Base-by-base conservation (phyloP, 371 early-diverging fungal species). In the Apophysomyces sp. region DNA sequence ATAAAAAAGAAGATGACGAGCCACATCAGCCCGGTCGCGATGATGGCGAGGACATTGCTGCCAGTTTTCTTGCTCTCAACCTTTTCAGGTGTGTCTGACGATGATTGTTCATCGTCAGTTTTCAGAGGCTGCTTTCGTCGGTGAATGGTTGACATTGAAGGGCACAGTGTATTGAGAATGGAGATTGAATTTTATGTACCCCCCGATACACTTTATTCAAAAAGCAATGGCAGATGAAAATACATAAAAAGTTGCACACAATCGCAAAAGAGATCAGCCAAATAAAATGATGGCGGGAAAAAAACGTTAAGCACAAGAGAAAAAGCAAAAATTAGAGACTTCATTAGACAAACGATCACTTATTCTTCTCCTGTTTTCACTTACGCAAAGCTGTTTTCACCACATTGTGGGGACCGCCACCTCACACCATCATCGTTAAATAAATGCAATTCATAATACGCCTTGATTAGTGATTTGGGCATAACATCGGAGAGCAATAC, bases 1-100 rank as follows among this genome's bases (percentile, higher is more conserved):
- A 84, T 53, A 65, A 88, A 83, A 67, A 84, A 80, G 39, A 86
- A 65, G 28, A 83, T 41, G 30, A 85, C 29, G 13, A 30, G 12
- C 81, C 81, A 81, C 1, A 63, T 27, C 15, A 78, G 16, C 2
- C 44, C 66, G 28, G 64, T 64, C 6, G 75, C 39, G 24, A 60
- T 40, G 32, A 30, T 61, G 32, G 21, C 21, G 21, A 44, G 0
- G 9, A 44, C 44, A 44, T n/a, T 18, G 7, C 18, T 44, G 9
- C 9, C 9, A 18, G 44, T 9, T 44, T 44, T 15, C 5, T 21
- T 44, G 8, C 3, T 2, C 5, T 15, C 7, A 9, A 44, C 8
- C 24, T 44, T 9, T 5, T 44, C 24, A 4, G 21, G 6, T 21
- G 15, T 18, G 3, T 15, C 44, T 18, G 44, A 18, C 9, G 44